Conservation (phyloP, 306 rosid species). For the Gynostemma pentaphyllum region DNA sequence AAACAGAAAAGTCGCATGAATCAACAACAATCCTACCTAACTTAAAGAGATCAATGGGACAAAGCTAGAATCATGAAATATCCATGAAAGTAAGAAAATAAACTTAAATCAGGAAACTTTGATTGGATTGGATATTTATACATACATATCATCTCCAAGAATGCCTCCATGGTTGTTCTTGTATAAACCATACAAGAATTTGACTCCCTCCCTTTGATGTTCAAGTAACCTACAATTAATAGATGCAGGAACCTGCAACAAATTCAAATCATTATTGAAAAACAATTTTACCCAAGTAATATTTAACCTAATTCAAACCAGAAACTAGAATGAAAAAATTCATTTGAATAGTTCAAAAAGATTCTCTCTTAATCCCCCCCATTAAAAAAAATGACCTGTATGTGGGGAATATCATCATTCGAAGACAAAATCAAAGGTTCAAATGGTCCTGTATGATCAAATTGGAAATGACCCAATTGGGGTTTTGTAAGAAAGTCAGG, state of each 20-base stretch:
- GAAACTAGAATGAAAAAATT: neutral
- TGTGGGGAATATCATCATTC: slow-evolving; percentile 28
- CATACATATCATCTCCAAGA: slow-evolving; percentile 98
- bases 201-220: slow-evolving; percentile 80
- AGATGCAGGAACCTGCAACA: slow-evolving; percentile 79
- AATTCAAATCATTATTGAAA: neutral
- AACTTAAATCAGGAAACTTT: neutral
- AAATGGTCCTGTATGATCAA: slow-evolving; percentile 61
- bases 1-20: neutral
- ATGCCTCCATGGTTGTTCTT: slow-evolving; percentile 86
- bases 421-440: slow-evolving; percentile 61
- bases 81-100: too few relatives aligned
- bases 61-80: neutral
- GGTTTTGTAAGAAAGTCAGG: slow-evolving; percentile 16
- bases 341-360: too few relatives aligned
- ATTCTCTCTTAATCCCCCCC: too few relatives aligned
- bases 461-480: slow-evolving; percentile 38
- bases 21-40: neutral
- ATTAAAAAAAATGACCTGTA: slow-evolving; percentile 43
- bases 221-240: slow-evolving; percentile 84
- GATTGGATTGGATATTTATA: neutral
- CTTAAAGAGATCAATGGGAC: neutral
- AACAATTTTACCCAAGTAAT: neutral
- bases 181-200: slow-evolving; percentile 58
- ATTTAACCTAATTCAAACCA: neutral